phyloP scores from a whole-genome alignment of 768 basidiomycete genomes.

The Mycena alexandri region DNA sequence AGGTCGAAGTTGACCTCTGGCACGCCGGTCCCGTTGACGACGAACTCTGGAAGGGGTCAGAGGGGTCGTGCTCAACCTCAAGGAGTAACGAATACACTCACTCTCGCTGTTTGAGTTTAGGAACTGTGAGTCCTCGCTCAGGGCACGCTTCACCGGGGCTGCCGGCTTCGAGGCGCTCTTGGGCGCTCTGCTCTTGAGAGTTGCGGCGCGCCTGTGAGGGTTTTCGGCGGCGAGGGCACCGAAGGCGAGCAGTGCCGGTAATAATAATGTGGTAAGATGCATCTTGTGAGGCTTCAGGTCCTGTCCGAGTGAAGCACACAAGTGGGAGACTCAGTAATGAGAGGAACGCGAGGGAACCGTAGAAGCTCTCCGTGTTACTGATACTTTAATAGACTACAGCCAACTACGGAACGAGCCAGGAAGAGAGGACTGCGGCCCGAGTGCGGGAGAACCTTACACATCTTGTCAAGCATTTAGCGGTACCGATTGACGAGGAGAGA shows the following conservation, averaged over 20 bases:
- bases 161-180: slow-evolving; percentile 22
- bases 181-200: slow-evolving; percentile 25
- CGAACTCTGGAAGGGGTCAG: slow-evolving; percentile 19
- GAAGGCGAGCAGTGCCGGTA: slow-evolving; percentile 23
- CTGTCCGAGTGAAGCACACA: too few species aligned
- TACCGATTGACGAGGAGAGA: too few species aligned
- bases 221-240: slow-evolving; percentile 26
- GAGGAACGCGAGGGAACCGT: too few species aligned
- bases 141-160: slow-evolving; percentile 21
- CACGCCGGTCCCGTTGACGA: slow-evolving; percentile 23
- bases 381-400: too few species aligned
- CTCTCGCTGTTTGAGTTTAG: slow-evolving; percentile 24
- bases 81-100: slow-evolving; percentile 21
- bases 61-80: slow-evolving; percentile 20
- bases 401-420: too few species aligned
- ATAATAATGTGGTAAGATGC: slow-evolving; percentile 26
- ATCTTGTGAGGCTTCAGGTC: slow-evolving; percentile 1
- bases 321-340: too few species aligned
- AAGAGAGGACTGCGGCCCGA: too few species aligned
- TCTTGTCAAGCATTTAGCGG: too few species aligned
- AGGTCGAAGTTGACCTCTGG: slow-evolving; percentile 14
- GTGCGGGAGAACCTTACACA: too few species aligned
- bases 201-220: slow-evolving; percentile 24
- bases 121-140: slow-evolving; percentile 23
- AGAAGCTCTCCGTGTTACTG: too few species aligned